phyloP scores from a whole-genome alignment of 768 basidiomycete genomes.

The Boletus rubescentipes region DNA sequence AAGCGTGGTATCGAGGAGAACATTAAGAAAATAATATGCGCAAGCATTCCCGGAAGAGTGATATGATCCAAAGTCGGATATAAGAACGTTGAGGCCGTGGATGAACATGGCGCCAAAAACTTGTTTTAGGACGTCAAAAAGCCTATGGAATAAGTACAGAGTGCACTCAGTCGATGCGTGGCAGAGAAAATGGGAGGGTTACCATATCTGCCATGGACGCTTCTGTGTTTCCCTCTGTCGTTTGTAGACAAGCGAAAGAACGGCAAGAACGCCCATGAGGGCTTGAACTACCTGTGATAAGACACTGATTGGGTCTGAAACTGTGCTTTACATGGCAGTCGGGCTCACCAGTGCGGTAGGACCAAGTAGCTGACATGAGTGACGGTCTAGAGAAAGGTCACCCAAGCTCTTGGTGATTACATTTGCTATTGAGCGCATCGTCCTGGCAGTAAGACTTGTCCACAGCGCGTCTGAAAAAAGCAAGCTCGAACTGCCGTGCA shows the following conservation, averaged over 20 bases:
- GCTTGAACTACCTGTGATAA: slow-evolving; percentile 67
- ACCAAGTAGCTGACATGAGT: slow-evolving; percentile 45
- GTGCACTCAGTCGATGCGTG: slow-evolving; percentile 4
- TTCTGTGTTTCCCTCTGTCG: slow-evolving; percentile 82
- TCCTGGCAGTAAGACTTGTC: background rate
- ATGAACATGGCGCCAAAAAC: slow-evolving; percentile 82
- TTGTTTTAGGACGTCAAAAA: slow-evolving; percentile 94
- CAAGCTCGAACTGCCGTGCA: background rate
- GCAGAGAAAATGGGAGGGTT: slow-evolving; percentile 19
- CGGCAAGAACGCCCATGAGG: slow-evolving; percentile 88
- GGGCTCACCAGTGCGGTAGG: slow-evolving; percentile 45
- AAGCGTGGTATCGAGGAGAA: slow-evolving; percentile 73
- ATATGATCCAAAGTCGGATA: slow-evolving; percentile 74
- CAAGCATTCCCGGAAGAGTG: slow-evolving; percentile 81
- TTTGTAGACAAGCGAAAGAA: slow-evolving; percentile 84
- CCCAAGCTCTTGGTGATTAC: slow-evolving; percentile 7
- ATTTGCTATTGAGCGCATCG: slow-evolving; percentile 16
- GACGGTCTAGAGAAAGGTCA: slow-evolving; percentile 42
- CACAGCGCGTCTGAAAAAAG: background rate
- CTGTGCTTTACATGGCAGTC: background rate
- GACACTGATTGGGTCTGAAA: background rate
- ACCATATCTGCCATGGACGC: slow-evolving; percentile 94
- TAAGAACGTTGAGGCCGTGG: slow-evolving; percentile 74
- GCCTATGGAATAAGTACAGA: slow-evolving; percentile 42
- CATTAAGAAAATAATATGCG: slow-evolving; percentile 88